phyloP scores from a whole-genome alignment of 306 rosid species.

The Benincasa hispida region DNA sequence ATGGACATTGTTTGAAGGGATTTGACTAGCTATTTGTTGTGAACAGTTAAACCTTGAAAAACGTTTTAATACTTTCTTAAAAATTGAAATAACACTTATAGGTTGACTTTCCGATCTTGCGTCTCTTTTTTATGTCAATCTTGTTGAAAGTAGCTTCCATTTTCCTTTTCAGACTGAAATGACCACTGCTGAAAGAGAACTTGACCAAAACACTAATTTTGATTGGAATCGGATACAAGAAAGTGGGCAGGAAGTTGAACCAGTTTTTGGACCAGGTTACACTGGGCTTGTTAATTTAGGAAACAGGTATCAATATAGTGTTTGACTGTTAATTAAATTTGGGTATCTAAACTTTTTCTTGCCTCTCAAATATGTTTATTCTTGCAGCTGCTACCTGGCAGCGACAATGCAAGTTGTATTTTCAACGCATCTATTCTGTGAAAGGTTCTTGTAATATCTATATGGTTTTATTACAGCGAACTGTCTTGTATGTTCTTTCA shows the following conservation, averaged over 20 bases:
- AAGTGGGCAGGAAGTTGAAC: conserved; percentile 82
- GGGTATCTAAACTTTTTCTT: background rate
- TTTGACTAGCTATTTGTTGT: background rate
- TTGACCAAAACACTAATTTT: conserved; percentile 88
- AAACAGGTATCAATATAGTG: conserved; percentile 41
- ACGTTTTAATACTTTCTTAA: background rate
- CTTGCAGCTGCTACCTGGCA: conserved; percentile 88
- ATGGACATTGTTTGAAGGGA: background rate
- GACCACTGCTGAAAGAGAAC: conserved; percentile 99
- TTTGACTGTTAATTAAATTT: conserved; percentile 4
- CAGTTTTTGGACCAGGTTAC: conserved; percentile 88
- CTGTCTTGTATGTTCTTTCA: background rate
- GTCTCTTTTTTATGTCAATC: background rate
- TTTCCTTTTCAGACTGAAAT: conserved; percentile 67
- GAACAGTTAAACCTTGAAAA: background rate
- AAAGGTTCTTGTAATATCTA: conserved; percentile 31
- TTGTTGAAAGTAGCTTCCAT: background rate
- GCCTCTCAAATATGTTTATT: conserved; percentile 21
- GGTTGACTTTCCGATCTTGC: background rate
- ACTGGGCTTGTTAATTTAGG: conserved; percentile 94
- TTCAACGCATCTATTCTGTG: conserved; percentile 55
- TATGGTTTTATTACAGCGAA: background rate
- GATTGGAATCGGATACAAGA: conserved; percentile 98
- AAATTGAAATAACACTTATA: background rate
- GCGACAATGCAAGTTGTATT: conserved; percentile 91